A percentile compares a stretch with the other conserved stretches of the same genome.
These are phyloP conservation scores for Emergomyces orientalis DNA, from an alignment of 2,329 filamentous ascomycete genomes.

Conservation along the genomic window DNA sequence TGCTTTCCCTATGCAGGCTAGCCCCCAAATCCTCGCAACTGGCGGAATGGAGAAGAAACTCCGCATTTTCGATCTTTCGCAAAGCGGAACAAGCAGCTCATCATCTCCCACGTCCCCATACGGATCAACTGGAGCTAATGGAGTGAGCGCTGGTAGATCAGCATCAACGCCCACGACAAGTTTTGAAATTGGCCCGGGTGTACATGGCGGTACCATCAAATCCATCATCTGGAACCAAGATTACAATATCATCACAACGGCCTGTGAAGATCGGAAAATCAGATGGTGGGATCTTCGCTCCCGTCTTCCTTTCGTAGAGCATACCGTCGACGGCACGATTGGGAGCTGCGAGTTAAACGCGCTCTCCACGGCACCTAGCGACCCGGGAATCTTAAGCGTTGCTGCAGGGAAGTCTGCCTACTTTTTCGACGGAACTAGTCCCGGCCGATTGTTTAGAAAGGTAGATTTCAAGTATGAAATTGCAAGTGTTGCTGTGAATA, in stretches of 20 bases:
- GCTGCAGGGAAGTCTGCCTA: slow-evolving; percentile 91
- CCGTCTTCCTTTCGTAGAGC: slow-evolving; percentile 64
- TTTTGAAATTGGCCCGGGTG: slow-evolving; percentile 79
- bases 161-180: slow-evolving; percentile 51
- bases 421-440: slow-evolving; percentile 72
- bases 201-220: slow-evolving; percentile 84
- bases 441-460: slow-evolving; percentile 64
- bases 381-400: slow-evolving; percentile 69
- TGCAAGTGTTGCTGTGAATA: slow-evolving; percentile 80
- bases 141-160: slow-evolving; percentile 27
- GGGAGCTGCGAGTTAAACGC: slow-evolving; percentile 84
- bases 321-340: slow-evolving; percentile 72
- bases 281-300: slow-evolving; percentile 89
- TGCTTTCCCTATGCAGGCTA: slow-evolving; percentile 73
- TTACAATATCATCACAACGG: slow-evolving; percentile 80
- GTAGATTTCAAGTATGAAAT: slow-evolving; percentile 74
- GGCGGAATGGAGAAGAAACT: slow-evolving; percentile 96
- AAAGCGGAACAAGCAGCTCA: slow-evolving; percentile 36
- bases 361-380: slow-evolving; percentile 50
- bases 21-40: slow-evolving; percentile 74
- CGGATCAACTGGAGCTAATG: slow-evolving; percentile 24
- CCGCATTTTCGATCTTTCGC: slow-evolving; percentile 78
- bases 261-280: slow-evolving; percentile 79
- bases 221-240: slow-evolving; percentile 91
- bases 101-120: slow-evolving; percentile 34